phyloP scores from a whole-genome alignment of 305 asterid species.

The Rubia tinctorum region DNA sequence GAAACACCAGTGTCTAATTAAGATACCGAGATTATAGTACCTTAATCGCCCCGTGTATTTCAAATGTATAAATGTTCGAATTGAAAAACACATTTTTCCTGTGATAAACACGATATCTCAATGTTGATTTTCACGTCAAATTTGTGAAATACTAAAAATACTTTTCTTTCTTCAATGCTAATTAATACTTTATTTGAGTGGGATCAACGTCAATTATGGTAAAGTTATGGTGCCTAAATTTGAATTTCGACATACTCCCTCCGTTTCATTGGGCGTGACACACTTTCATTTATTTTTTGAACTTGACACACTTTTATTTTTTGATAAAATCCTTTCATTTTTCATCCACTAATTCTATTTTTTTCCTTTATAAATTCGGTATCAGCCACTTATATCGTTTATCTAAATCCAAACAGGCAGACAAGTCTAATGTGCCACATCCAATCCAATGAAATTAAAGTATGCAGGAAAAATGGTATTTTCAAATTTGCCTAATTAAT shows the following conservation, averaged over 20 bases:
- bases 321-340: too few species aligned
- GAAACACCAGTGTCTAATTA: background rate
- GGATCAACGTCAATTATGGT: conserved; percentile 1
- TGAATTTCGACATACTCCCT: background rate
- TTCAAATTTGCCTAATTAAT: background rate
- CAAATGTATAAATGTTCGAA: too few species aligned
- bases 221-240: background rate
- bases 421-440: too few species aligned
- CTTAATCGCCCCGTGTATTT: background rate
- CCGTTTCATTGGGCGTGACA: too few species aligned
- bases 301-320: too few species aligned
- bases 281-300: too few species aligned
- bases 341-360: too few species aligned
- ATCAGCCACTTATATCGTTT: too few species aligned
- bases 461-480: background rate
- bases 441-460: too few species aligned
- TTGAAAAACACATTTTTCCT: background rate
- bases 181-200: conserved; percentile 1
- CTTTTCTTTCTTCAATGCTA: background rate
- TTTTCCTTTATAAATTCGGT: too few species aligned
- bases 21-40: background rate
- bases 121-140: background rate
- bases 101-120: conserved; percentile 1
- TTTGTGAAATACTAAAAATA: background rate
- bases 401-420: too few species aligned